phyloP scores from a whole-genome alignment of 108 stramenopile genomes.

The Aurantiochytrium sp. region DNA sequence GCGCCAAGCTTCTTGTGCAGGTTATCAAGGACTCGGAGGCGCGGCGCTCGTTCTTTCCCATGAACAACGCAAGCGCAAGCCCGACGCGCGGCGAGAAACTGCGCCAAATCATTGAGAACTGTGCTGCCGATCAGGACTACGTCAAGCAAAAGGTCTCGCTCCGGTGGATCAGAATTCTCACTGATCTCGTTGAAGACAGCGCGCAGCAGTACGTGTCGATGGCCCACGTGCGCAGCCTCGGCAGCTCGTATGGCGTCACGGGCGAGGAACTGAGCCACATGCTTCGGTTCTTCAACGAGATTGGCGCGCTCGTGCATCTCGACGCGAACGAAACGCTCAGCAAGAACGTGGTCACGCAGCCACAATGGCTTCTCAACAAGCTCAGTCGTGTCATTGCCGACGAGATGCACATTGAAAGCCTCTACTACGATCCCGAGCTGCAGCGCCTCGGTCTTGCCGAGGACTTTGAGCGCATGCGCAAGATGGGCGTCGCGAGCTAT shows the following conservation, averaged over 20 bases:
- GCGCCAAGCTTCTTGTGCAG: background rate
- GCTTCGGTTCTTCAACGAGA: background rate
- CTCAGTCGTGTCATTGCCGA: background rate
- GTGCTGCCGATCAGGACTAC: background rate
- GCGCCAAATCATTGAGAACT: background rate
- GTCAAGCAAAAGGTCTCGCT: conserved; percentile 14
- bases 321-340: background rate
- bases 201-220: background rate
- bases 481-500: background rate
- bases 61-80: background rate
- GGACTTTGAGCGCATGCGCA: background rate
- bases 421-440: background rate
- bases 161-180: background rate
- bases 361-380: background rate
- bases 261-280: background rate
- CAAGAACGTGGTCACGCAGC: background rate
- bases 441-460: background rate
- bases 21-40: background rate
- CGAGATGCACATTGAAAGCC: background rate
- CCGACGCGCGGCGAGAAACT: background rate
- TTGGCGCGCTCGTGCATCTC: background rate
- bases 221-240: background rate
- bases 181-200: background rate
- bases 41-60: background rate
- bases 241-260: background rate